Evolutionary conservation across 225 moss, liverwort and hornwort genomes (phyloP).

Genomic region (Thuidium tamariscinum): DNA sequence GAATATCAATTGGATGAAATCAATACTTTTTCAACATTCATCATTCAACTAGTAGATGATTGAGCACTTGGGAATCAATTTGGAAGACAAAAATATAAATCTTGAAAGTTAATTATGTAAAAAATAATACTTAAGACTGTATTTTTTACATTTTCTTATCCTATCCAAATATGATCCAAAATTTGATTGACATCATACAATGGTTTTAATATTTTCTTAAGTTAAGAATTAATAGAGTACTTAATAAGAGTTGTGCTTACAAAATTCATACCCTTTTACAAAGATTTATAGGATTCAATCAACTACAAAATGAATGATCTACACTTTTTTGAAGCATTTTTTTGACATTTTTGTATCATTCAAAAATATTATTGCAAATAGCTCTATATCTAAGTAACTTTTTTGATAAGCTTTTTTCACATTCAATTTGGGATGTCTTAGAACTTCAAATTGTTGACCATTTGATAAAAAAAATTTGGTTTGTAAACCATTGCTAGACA

Average conservation of each 20-base stretch:
- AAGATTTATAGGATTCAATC: too few relatives aligned
- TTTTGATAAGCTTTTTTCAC: too few relatives aligned
- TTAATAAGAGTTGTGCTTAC: background rate
- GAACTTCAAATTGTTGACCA: background rate
- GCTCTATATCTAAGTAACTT: too few relatives aligned
- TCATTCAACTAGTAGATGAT: background rate
- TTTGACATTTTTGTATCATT: background rate
- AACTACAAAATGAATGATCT: background rate
- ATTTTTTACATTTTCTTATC: too few relatives aligned
- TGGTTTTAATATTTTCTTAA: background rate
- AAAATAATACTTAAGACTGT: too few relatives aligned
- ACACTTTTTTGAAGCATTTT: background rate
- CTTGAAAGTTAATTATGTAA: too few relatives aligned
- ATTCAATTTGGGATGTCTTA: background rate
- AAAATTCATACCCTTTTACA: background rate
- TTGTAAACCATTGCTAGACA: background rate
- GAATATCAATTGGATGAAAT: background rate
- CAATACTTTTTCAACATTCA: background rate
- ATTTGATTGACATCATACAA: background rate
- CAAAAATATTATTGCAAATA: too few relatives aligned
- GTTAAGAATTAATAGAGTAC: rapidly evolving
- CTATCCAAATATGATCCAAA: too few relatives aligned
- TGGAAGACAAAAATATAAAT: too few relatives aligned
- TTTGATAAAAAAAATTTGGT: background rate
- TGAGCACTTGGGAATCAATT: background rate